A percentile compares a stretch with the other conserved stretches of the same genome.
Conservation (phyloP, 768 basidiomycete species). For the Russula ochroleuca region DNA sequence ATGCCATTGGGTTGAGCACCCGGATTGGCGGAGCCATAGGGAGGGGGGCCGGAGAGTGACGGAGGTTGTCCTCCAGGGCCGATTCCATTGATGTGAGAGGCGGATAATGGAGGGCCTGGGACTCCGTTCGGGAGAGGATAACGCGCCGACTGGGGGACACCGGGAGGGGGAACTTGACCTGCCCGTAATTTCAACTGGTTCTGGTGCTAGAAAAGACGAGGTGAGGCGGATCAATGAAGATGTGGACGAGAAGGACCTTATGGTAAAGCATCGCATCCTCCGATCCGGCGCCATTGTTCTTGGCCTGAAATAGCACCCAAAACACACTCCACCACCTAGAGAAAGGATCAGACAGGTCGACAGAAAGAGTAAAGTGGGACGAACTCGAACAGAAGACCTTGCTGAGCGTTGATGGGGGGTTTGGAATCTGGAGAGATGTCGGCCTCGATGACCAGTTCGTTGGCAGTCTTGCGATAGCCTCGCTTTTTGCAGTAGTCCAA, state of each 20-base stretch:
- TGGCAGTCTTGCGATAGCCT: slow-evolving; percentile 69
- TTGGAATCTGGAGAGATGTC: slow-evolving; percentile 55
- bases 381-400: slow-evolving; percentile 80
- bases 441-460: slow-evolving; percentile 61
- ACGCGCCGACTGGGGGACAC: slow-evolving; percentile 26
- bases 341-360: slow-evolving; percentile 23
- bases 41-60: slow-evolving; percentile 19
- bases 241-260: slow-evolving; percentile 44
- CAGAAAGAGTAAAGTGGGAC: slow-evolving; percentile 31
- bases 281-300: slow-evolving; percentile 59
- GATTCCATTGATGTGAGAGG: slow-evolving; percentile 33
- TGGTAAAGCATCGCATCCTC: slow-evolving; percentile 72
- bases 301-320: slow-evolving; percentile 80
- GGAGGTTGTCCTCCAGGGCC: slow-evolving; percentile 30
- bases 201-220: slow-evolving; percentile 36
- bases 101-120: slow-evolving; percentile 15
- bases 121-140: slow-evolving; percentile 31
- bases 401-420: slow-evolving; percentile 79
- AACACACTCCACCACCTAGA: slow-evolving; percentile 86
- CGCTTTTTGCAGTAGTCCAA: slow-evolving; percentile 81
- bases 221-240: neutral
- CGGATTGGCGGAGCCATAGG: slow-evolving; percentile 24
- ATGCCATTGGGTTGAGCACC: slow-evolving; percentile 33
- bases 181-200: slow-evolving; percentile 29
- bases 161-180: slow-evolving; percentile 4